Conservation (phyloP, 331 rosid genomes). For the Arachis monticola region DNA sequence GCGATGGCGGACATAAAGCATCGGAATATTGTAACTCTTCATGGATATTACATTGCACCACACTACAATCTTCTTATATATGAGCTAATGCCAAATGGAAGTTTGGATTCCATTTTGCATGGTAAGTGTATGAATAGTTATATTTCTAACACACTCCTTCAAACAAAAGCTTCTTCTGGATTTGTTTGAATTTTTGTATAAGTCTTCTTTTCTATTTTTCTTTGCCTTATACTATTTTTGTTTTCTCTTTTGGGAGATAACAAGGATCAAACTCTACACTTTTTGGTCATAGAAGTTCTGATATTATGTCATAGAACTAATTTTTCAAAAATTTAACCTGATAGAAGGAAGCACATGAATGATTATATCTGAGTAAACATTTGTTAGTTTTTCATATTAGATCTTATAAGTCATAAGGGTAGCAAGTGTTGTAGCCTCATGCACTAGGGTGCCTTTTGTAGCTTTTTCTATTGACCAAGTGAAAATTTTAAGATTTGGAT, state of each 20-base stretch:
- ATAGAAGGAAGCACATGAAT: too few relatives aligned
- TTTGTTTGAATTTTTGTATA: too few relatives aligned
- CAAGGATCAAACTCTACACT: too few relatives aligned
- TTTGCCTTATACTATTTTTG: too few relatives aligned
- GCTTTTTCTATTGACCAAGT: not conserved
- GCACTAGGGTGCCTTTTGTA: not conserved
- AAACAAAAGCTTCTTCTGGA: too few relatives aligned
- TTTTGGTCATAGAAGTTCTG: too few relatives aligned
- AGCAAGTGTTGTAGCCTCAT: not conserved
- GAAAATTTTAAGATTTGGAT: not conserved
- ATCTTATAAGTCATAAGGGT: not conserved
- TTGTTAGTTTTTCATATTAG: slow-evolving; percentile 1
- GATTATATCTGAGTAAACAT: not conserved
- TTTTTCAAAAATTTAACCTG: too few relatives aligned
- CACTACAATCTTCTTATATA: slow-evolving; percentile 87
- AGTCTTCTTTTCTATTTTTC: too few relatives aligned
- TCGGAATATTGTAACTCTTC: slow-evolving; percentile 78
- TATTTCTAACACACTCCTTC: too few relatives aligned
- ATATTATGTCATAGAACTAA: too few relatives aligned
- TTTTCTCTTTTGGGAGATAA: too few relatives aligned
- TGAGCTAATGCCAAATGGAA: slow-evolving; percentile 90
- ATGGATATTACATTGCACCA: slow-evolving; percentile 85
- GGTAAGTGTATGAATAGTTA: slow-evolving; percentile 43
- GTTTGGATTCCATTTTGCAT: slow-evolving; percentile 71
- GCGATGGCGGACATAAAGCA: slow-evolving; percentile 96